phyloP scores from a whole-genome alignment of 1,284 basidiomycete genomes.

The Microbotryum scabiosae region DNA sequence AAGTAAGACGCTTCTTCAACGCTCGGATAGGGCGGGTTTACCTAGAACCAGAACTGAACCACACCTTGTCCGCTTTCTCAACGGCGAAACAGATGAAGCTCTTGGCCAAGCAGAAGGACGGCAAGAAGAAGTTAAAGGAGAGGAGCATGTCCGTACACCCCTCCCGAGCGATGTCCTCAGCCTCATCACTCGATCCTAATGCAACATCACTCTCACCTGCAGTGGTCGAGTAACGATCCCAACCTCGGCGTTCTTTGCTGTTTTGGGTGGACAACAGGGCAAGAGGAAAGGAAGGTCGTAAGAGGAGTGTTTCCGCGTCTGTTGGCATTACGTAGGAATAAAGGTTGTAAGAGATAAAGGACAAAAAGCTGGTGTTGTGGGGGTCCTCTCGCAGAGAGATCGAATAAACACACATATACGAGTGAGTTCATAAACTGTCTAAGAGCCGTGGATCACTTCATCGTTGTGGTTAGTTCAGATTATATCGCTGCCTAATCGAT shows the following conservation, averaged over 20 bases:
- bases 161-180: too few species aligned
- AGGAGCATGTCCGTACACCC: slow-evolving; percentile 27
- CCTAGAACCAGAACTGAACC: too few species aligned
- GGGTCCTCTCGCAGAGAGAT: not conserved
- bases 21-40: too few species aligned
- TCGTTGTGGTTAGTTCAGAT: slow-evolving; percentile 3
- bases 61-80: too few species aligned
- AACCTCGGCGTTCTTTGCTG: slow-evolving; percentile 23
- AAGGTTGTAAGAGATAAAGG: not conserved
- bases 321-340: too few species aligned
- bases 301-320: not conserved
- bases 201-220: not conserved
- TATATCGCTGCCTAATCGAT: slow-evolving; percentile 38
- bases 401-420: not conserved
- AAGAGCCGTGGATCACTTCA: not conserved
- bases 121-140: slow-evolving; percentile 71
- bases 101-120: slow-evolving; percentile 83
- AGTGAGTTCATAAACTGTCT: not conserved
- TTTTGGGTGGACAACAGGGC: slow-evolving; percentile 22
- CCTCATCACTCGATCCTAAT: not conserved
- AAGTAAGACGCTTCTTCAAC: slow-evolving; percentile 7
- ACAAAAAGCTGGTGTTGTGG: not conserved
- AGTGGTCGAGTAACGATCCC: slow-evolving; percentile 26
- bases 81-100: slow-evolving; percentile 76
- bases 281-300: slow-evolving; percentile 19